phyloP scores from a whole-genome alignment of 306 rosid species.

The Cucumis hystrix region DNA sequence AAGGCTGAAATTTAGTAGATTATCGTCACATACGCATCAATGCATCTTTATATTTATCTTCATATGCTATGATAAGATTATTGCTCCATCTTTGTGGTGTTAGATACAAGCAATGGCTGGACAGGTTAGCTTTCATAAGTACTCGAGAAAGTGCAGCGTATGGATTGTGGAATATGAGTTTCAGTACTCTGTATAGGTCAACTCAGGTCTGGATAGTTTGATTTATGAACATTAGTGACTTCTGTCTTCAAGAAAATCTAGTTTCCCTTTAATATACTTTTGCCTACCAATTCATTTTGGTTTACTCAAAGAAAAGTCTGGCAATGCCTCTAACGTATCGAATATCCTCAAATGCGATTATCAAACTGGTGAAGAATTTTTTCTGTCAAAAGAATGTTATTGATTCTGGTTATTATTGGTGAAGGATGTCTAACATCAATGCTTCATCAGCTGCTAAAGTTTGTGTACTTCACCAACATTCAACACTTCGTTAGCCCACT shows the following conservation, averaged over 20 bases:
- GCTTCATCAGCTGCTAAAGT: neutral
- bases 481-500: neutral
- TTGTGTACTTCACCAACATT: neutral
- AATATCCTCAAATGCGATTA: neutral
- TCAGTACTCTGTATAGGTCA: conserved; percentile 44
- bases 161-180: conserved; percentile 63
- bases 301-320: neutral
- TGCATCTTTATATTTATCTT: neutral
- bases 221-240: neutral
- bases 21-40: neutral
- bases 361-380: neutral
- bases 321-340: neutral
- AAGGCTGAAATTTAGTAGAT: neutral
- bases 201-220: conserved; percentile 44
- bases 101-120: conserved; percentile 58
- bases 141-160: conserved; percentile 52
- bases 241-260: neutral
- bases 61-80: neutral
- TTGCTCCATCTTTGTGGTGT: conserved; percentile 15
- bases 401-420: too few relatives aligned
- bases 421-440: neutral
- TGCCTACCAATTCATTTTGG: neutral
- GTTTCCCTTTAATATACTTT: neutral
- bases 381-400: neutral
- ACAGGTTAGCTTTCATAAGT: conserved; percentile 35